These are phyloP conservation scores for Anthracocystis panici-leucophaei DNA, from an alignment of 1,284 basidiomycete genomes.

Conservation along the genomic window DNA sequence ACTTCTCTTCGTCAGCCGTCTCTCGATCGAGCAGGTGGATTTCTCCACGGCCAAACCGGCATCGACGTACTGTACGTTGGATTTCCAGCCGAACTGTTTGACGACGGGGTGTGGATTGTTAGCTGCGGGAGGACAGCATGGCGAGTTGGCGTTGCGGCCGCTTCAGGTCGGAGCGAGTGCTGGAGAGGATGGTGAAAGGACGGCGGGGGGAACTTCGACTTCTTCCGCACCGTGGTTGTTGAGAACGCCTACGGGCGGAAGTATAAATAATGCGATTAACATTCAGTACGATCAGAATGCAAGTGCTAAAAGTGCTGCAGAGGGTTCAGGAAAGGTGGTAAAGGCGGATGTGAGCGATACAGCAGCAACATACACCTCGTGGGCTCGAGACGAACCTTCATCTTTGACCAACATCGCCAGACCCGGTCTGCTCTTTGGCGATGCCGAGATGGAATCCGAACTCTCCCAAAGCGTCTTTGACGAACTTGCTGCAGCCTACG, in stretches of 20 bases:
- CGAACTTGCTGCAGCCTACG: constrained; percentile 44
- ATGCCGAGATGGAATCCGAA: constrained; percentile 43
- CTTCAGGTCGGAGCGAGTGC: constrained; percentile 68
- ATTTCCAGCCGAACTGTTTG: constrained; percentile 77
- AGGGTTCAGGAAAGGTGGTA: no score
- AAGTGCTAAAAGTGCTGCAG: no score
- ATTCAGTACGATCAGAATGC: constrained; percentile 60
- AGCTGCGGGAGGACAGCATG: constrained; percentile 83
- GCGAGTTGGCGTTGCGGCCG: constrained; percentile 79
- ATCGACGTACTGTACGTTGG: constrained; percentile 77
- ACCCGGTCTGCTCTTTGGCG: constrained; percentile 42
- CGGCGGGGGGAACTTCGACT: constrained; percentile 8
- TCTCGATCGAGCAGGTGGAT: constrained; percentile 54
- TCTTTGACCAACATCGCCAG: constrained; percentile 12
- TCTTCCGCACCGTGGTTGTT: constrained; percentile 56
- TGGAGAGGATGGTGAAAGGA: constrained; percentile 9
- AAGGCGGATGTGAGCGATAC: constrained; percentile 28
- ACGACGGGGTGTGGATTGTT: constrained; percentile 74
- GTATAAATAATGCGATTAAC: constrained; percentile 84
- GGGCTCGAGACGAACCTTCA: constrained; percentile 39
- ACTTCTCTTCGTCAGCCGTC: constrained; percentile 53
- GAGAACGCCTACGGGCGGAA: constrained; percentile 75
- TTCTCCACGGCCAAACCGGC: constrained; percentile 56
- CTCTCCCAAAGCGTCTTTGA: constrained; percentile 46
- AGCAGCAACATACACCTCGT: constrained; percentile 10